Base-by-base conservation (phyloP, 2,329 filamentous ascomycete species). In the Penicillium sp. region DNA sequence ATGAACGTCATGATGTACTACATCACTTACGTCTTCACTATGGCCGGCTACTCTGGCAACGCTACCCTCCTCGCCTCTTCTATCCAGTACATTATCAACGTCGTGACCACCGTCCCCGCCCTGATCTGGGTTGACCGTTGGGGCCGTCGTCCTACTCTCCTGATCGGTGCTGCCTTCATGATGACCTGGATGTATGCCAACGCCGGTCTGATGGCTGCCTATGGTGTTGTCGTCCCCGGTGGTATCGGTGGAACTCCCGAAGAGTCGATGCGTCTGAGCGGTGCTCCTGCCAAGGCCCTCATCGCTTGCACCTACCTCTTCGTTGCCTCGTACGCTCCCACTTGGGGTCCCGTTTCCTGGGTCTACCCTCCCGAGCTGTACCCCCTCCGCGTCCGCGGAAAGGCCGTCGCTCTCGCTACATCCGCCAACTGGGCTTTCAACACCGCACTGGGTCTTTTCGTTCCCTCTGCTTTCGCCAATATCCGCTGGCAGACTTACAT, bases 81-180 rank as follows among this genome's bases (percentile, higher is more conserved):
- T 11, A 89, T 90, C 63, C 85, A 90, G 68, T 90, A 89, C 71
- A 81, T 91, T 64, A 89, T 93, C 77, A 92, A 92, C 71, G 89
- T 93, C 1, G 62, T 86, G 45, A 88, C 90, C 84, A 93, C 90
- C 0, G 70, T 92, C 3, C 89, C 89, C 0, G 89, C 89, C 1
- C 81, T 93, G 24, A 73, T 92, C 49, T 92, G 79, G 76, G 82
- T 91, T 65, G 90, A 93, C 64, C 79, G 80, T 55, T 90, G 87
- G 84, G 90, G 90, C 49, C 88, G 90, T 58, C 89, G 88, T 41
- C 78, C 78, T 2, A 84, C 87, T 3, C 79, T 90, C 44, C 77
- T 90, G 14, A 67, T 85, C 26, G 88, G 88, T 48, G 84, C 86
- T 9, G 74, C 82, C 46, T 75, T 88, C 54, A 90, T 90, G 86